Percentiles rank a stretch among this genome's conserved stretches.
phyloP scores from a whole-genome alignment of 2,329 filamentous ascomycete species.

The Immersiporthe knoxdaviesiana region DNA sequence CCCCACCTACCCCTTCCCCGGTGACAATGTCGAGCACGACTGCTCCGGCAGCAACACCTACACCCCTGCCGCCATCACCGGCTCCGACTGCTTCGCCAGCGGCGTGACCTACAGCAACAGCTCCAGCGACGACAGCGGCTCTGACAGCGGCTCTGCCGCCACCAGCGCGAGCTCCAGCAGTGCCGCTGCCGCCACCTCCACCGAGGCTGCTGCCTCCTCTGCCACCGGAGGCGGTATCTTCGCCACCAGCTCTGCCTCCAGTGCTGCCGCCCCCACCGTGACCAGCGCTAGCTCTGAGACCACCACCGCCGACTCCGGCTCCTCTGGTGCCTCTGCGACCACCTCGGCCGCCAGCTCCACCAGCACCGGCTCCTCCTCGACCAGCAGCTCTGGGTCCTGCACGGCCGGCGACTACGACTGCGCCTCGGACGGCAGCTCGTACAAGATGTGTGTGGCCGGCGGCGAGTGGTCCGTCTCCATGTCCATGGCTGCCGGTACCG shows the following conservation, averaged over 20 bases:
- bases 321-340: constrained; percentile 32
- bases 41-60: constrained; percentile 16
- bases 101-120: constrained; percentile 23
- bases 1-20: constrained; percentile 68
- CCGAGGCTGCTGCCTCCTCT: constrained; percentile 20
- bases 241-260: constrained; percentile 40
- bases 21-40: constrained; percentile 49
- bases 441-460: constrained; percentile 25
- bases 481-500: constrained; percentile 41
- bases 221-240: constrained; percentile 12
- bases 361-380: constrained; percentile 23
- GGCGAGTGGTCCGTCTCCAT: constrained; percentile 27
- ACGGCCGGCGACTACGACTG: constrained; percentile 27
- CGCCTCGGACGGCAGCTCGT: constrained; percentile 13
- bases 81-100: constrained; percentile 25
- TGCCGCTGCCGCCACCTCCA: no score
- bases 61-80: constrained; percentile 21
- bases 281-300: constrained; percentile 29
- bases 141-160: constrained; percentile 35
- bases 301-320: constrained; percentile 36
- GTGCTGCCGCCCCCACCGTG: constrained; percentile 29
- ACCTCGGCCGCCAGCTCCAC: constrained; percentile 31
- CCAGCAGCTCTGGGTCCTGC: constrained; percentile 24
- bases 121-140: constrained; percentile 39
- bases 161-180: constrained; percentile 33